Conservation (phyloP, 106 monocot genomes). For the Dioscorea alata region DNA sequence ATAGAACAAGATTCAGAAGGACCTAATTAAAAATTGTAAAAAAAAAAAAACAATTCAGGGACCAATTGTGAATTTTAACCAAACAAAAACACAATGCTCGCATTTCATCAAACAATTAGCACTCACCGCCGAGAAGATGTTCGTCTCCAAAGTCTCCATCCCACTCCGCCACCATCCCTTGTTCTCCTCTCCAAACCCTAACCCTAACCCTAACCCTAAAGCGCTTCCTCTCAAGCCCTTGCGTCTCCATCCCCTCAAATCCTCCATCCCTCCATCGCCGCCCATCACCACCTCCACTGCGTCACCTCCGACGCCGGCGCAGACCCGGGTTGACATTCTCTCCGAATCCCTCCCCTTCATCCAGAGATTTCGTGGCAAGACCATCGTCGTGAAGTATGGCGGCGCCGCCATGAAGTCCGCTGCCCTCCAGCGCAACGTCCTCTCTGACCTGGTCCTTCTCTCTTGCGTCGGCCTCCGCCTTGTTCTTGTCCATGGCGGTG, state of each 20-base stretch:
- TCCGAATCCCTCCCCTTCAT: conserved; percentile 94
- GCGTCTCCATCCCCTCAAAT: not conserved
- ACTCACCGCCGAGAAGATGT: not conserved
- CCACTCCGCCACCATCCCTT: not conserved
- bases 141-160: not conserved
- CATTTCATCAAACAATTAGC: not conserved
- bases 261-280: not conserved
- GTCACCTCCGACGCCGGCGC: conserved; percentile 11
- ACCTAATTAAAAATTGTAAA: too few species aligned
- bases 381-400: conserved; percentile 94
- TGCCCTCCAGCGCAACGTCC: conserved; percentile 52
- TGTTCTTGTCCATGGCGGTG: conserved; percentile 88
- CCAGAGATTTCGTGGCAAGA: conserved; percentile 84
- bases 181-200: conserved; percentile 7
- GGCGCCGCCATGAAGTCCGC: conserved; percentile 88
- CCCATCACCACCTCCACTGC: conserved; percentile 2
- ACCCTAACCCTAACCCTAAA: conserved; percentile 14
- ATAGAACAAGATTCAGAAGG: too few species aligned
- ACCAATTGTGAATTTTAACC: too few species aligned
- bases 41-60: too few species aligned
- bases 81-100: not conserved
- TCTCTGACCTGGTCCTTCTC: conserved; percentile 84
- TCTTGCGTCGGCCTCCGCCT: conserved; percentile 84
- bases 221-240: not conserved
- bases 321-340: conserved; percentile 75